Conservation (phyloP, 2,329 filamentous ascomycete species). For the Monilinia vaccinii-corymbosi region DNA sequence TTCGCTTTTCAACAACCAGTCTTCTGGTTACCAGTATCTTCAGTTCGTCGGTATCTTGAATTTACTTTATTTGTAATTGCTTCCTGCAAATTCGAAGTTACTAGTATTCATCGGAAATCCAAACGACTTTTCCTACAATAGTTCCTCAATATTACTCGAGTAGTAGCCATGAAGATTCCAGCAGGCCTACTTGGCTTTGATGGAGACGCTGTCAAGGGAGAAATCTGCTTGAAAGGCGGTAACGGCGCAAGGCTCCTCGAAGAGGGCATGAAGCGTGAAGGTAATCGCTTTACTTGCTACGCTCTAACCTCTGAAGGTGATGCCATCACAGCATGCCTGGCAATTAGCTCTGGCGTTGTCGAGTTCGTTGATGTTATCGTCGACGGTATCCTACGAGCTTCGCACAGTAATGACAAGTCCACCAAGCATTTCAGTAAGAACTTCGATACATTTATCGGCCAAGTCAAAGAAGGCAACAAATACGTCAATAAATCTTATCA, state of each 20-base stretch:
- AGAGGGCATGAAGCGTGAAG: conserved; percentile 2
- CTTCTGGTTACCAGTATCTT: neutral
- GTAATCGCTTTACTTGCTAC: conserved; percentile 14
- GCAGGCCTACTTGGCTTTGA: neutral
- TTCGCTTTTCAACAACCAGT: neutral
- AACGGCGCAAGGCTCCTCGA: conserved; percentile 7
- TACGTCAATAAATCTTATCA: neutral
- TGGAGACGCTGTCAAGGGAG: conserved; percentile 4
- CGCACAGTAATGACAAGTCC: neutral
- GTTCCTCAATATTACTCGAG: neutral
- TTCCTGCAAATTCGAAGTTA: neutral
- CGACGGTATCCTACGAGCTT: conserved; percentile 24
- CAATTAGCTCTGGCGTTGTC: conserved; percentile 3
- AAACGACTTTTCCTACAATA: neutral
- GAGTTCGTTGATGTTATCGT: conserved; percentile 22
- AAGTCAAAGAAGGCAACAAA: neutral
- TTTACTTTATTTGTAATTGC: neutral
- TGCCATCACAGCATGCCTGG: conserved; percentile 8
- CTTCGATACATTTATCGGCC: neutral
- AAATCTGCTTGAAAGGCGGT: neutral
- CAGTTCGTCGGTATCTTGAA: neutral
- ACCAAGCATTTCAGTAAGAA: neutral
- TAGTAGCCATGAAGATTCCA: conserved; percentile 5
- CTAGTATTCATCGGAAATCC: neutral
- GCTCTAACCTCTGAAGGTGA: conserved; percentile 15